Base-by-base conservation (phyloP, 2,329 filamentous ascomycete genomes). In the Juglanconis sp. region DNA sequence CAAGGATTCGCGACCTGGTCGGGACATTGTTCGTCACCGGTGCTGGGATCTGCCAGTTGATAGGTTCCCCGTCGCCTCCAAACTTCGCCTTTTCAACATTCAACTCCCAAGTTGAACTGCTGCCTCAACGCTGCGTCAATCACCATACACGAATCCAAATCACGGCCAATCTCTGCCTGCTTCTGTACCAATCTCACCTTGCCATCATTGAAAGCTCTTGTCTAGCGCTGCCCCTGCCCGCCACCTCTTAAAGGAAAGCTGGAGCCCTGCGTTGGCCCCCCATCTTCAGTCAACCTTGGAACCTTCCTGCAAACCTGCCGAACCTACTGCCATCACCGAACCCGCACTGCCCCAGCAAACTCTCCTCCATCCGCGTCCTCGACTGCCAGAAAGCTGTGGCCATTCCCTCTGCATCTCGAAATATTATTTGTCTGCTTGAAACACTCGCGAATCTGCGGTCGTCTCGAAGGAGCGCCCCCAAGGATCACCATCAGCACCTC, bases 401-500 rank as follows among this genome's bases (percentile, higher is more conserved):
- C 32, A 15, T 35, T 55, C 10, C 40, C 32, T 38, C 15, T 54
- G 15, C 32, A 34, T 15, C 31, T 47, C 51, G 17, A 58, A 32
- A 38, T 34, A 35, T 36, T 34, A 32, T 30, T 34, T 38, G 32
- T 32, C 36, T 3, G 15, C 38, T 54, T 6, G n/a, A 44, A 42
- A 59, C 36, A 34, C 24, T 30, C 38, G 32, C 32, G 15, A 51
- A 15, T 17, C 15, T 8, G 35, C 17, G 40, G 50, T 32, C 40
- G 40, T 56, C 35, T 34, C 35, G 58, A 57, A 58, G 61, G 58
- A 61, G 36, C 52, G 24, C 51, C 49, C 54, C 55, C 50, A 46
- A 60, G 53, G 57, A 59, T 60, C 50, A 55, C 49, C 32, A 30
- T 56, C 61, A 49, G 54, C 58, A 36, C 48, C 38, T 48, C n/a